phyloP scores from a whole-genome alignment of 208 protist species.

The Leishmania arabica region DNA sequence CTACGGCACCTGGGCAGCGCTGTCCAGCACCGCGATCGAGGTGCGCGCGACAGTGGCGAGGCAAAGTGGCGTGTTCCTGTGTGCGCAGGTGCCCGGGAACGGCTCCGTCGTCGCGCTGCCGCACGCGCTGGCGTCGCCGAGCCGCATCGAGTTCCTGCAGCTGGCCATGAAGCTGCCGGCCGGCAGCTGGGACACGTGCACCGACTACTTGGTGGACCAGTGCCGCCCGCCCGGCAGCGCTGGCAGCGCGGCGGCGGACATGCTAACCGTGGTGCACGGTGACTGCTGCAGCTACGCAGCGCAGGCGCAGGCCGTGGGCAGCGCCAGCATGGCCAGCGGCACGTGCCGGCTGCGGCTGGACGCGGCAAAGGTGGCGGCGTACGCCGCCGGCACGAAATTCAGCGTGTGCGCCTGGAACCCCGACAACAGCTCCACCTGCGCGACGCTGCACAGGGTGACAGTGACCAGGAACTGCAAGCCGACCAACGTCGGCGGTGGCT shows the following conservation, averaged over 20 bases:
- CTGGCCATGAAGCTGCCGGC: conserved; percentile 28
- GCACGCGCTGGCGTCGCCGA: conserved; percentile 5
- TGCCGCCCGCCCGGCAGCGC: conserved; percentile 32
- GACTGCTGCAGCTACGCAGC: conserved; percentile 44
- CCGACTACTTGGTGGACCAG: conserved; percentile 17
- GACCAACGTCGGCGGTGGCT: background rate
- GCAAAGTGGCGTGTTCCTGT: conserved; percentile 37
- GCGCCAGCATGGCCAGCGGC: conserved; percentile 23
- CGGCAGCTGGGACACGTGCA: conserved; percentile 35
- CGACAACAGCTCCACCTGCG: conserved; percentile 37
- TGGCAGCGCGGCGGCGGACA: conserved; percentile 1
- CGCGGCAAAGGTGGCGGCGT: conserved; percentile 15
- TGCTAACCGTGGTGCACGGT: conserved; percentile 42
- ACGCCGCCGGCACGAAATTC: conserved; percentile 34
- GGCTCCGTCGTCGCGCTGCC: conserved; percentile 38
- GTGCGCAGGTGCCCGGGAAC: conserved; percentile 47
- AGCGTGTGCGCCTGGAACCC: conserved; percentile 55
- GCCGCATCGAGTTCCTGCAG: conserved; percentile 30
- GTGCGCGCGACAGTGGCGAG: conserved; percentile 33
- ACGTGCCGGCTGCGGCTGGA: conserved; percentile 40
- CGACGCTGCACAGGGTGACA: conserved; percentile 34
- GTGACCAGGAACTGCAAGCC: conserved; percentile 29
- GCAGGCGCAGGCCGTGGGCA: conserved; percentile 35
- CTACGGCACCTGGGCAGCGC: conserved; percentile 43
- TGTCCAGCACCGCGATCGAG: conserved; percentile 29